Percentiles rank a stretch among this genome's conserved stretches.
Conservation (phyloP, 2,329 filamentous ascomycete genomes). For the Daldinia sp. region DNA sequence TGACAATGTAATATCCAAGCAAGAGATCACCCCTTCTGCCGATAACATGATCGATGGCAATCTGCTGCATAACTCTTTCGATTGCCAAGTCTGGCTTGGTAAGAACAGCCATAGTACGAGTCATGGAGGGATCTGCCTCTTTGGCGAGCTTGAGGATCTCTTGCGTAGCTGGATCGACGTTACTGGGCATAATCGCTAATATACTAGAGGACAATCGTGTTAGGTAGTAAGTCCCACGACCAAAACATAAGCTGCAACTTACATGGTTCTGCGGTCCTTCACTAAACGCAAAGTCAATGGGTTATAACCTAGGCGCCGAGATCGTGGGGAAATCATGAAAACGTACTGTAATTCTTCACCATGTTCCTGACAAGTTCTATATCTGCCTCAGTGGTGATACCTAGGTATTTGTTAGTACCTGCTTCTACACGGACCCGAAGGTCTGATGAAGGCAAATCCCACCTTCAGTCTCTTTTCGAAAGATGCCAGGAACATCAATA, state of each 20-base stretch:
- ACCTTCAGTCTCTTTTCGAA: slow-evolving; percentile 56
- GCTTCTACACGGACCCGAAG: too few relatives aligned
- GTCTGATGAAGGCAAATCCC: slow-evolving; percentile 28
- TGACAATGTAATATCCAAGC: slow-evolving; percentile 63
- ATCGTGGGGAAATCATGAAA: neutral
- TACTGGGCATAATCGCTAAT: slow-evolving; percentile 53
- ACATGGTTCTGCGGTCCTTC: slow-evolving; percentile 60
- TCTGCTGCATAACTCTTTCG: slow-evolving; percentile 55
- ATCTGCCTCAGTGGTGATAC: slow-evolving; percentile 59
- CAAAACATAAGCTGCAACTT: slow-evolving; percentile 20
- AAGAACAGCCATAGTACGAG: slow-evolving; percentile 53
- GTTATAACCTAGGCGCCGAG: neutral
- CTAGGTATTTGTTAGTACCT: slow-evolving; percentile 38
- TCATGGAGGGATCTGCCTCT: slow-evolving; percentile 49
- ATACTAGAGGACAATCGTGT: slow-evolving; percentile 40
- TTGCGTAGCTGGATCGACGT: slow-evolving; percentile 56
- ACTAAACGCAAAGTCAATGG: slow-evolving; percentile 45
- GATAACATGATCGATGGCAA: slow-evolving; percentile 57
- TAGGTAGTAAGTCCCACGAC: neutral
- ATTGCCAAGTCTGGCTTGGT: slow-evolving; percentile 66
- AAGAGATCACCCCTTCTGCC: slow-evolving; percentile 57
- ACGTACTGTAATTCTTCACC: slow-evolving; percentile 59
- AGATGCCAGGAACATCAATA: slow-evolving; percentile 68
- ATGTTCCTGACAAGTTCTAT: slow-evolving; percentile 61
- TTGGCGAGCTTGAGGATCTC: slow-evolving; percentile 56